Evolutionary conservation across 345 rosid species (phyloP).

Genomic region (Anacardium occidentale): DNA sequence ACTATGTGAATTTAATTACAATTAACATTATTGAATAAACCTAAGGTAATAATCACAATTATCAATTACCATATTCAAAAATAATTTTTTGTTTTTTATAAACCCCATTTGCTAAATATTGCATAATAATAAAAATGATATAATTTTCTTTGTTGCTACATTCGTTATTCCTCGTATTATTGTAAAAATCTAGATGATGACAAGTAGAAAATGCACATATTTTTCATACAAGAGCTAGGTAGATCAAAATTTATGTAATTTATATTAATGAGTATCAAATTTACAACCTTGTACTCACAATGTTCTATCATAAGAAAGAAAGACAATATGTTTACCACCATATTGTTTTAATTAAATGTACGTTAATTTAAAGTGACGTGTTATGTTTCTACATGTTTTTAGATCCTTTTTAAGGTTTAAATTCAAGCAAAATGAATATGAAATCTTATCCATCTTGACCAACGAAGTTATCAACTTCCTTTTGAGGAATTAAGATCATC

Average conservation of each 20-base stretch:
- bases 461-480: too few species aligned
- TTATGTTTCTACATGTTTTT: too few species aligned
- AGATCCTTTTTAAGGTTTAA: too few species aligned
- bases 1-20: too few species aligned
- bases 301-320: slow-evolving; percentile 1
- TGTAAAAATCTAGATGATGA: background rate
- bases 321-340: slow-evolving; percentile 8
- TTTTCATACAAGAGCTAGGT: too few species aligned
- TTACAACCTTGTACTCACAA: background rate
- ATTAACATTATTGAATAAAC: background rate
- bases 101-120: background rate
- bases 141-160: background rate
- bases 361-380: too few species aligned
- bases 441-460: too few species aligned
- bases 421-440: too few species aligned
- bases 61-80: background rate
- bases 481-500: too few species aligned
- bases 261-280: too few species aligned
- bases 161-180: background rate
- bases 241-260: background rate
- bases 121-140: background rate
- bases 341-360: background rate
- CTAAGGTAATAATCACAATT: background rate
- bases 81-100: background rate
- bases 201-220: background rate